Evolutionary conservation across 2,329 filamentous ascomycete species (phyloP), one percentile per base, ranked within the genome.

Genomic region (Pyricularia sp.): DNA sequence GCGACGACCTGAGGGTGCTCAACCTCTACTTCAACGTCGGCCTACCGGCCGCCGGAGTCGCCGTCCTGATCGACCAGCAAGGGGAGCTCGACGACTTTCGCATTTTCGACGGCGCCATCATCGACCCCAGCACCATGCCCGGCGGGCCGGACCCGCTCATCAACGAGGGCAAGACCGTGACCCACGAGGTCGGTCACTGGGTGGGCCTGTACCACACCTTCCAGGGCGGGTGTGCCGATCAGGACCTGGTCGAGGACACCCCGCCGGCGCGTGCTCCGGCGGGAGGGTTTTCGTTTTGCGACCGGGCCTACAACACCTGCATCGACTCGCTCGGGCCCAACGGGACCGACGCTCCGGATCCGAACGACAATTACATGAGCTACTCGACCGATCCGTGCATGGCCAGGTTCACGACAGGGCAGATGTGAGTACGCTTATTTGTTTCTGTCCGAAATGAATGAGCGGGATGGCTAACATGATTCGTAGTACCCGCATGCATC

Each of bases 111-210:
- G 63, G 63, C 49, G 24, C 35, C 28, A 57, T 49, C 24, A 64
- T 64, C 30, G 53, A 64, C 4, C 19, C 55, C 31, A 24, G 63
- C 28, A n/a, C 59, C 9, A 19, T 35, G n/a, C 53, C 53, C n/a
- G 73, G 73, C 28, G 72, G 72, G 35, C 65, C 67, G 28, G 9
- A 64, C 16, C 67, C 70, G 30, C 33, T 26, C 30, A 19, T 28
- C 2, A 63, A 63, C 35, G 24, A 26, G 35, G 31, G 13, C 69
- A 71, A 31, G n/a, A 60, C 63, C 16, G 53, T 57, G 3, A 60
- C 59, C 44, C 78, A 81, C 72, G 79, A 81, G 71, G 71, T 78
- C 59, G 79, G 79, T 19, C 79, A 81, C 73, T 81, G 79, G 79
- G 71, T 81, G 64, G 78, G 79, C 63, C 75, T 82, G 28, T 75